Evolutionary conservation across 768 basidiomycete genomes (phyloP), one percentile per base, ranked within the genome.

Genomic region (Hydnomerulius pinastri): DNA sequence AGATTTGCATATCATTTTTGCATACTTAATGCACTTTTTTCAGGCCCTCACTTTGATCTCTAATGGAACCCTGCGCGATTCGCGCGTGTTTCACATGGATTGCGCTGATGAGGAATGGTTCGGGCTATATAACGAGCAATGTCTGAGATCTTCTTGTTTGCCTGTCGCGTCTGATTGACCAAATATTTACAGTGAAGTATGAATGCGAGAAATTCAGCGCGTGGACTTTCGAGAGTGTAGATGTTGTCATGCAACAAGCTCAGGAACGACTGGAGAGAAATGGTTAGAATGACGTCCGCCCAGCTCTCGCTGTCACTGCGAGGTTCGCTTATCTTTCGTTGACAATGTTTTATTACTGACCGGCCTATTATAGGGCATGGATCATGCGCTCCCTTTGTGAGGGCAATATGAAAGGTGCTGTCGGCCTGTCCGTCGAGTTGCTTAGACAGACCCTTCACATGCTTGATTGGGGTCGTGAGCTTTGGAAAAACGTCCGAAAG

Each of bases 251-350:
- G 8, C 46, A 43, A n/a, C 50, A 59, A 12, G 67, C 63, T 1
- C 51, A 56, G 9, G 45, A 56, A 32, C 60, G 66, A 12, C 37
- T 58, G 17, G 18, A 39, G 4, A 38, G 53, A 10, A 43, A 59
- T 35, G 66, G 66, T 1, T 71, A 67, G 70, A 50, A 64, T 29
- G 33, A 40, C n/a, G 55, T 62, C 13, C 63, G 68, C 7, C 66
- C 62, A 2, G 74, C 76, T 3, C 53, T 78, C 23, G 33, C 72
- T 3, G 54, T 60, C 4, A 77, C 76, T 17, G 56, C 75, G 32
- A 60, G 76, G 76, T 73, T 51, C 10, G 66, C 49, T 10, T 21
- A 4, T 15, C n/a, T n/a, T n/a, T 6, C 12, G 36, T 3, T 18
- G 5, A 21, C 25, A 23, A 18, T 1, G 18, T 13, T 13, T 12